These are phyloP conservation scores for Calophaca sinica DNA, from an alignment of 306 rosid genomes.

Conservation along the genomic window DNA sequence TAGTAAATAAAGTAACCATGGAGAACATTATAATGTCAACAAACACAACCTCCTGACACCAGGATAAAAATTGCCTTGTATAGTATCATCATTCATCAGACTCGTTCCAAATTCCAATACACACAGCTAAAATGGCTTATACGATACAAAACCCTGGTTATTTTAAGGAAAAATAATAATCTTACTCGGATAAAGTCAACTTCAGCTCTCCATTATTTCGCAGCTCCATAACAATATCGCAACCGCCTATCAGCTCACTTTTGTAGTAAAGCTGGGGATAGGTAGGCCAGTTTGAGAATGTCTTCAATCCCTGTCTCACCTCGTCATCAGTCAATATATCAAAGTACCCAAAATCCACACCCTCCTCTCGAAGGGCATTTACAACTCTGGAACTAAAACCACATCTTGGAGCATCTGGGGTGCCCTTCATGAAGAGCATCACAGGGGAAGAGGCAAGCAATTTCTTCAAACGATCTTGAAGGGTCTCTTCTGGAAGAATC, in stretches of 20 bases:
- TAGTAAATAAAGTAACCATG: constrained; percentile 36
- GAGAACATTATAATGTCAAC: constrained; percentile 41
- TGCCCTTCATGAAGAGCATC: constrained; percentile 94
- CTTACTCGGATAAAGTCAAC: constrained; percentile 72
- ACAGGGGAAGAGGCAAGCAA: constrained; percentile 72
- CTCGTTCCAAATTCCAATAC: constrained; percentile 37
- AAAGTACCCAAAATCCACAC: constrained; percentile 75
- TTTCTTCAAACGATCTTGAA: constrained; percentile 79
- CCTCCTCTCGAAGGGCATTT: constrained; percentile 72
- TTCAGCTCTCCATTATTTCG: constrained; percentile 76
- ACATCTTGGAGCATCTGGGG: constrained; percentile 85
- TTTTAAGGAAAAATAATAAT: constrained; percentile 37
- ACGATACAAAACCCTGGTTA: constrained; percentile 36
- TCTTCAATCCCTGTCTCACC: constrained; percentile 91
- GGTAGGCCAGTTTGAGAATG: constrained; percentile 93
- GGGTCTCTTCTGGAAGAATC: constrained; percentile 54
- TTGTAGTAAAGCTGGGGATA: constrained; percentile 92
- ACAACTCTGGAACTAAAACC: constrained; percentile 95
- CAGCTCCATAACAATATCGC: constrained; percentile 85
- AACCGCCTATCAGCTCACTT: constrained; percentile 90
- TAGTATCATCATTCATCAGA: constrained; percentile 26
- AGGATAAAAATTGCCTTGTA: constrained; percentile 43
- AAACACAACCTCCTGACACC: constrained; percentile 52
- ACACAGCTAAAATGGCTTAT: constrained; percentile 38
- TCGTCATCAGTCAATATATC: constrained; percentile 81